phyloP scores from a whole-genome alignment of 1,139 yeast species.

The Arxiozyma heterogenica region DNA sequence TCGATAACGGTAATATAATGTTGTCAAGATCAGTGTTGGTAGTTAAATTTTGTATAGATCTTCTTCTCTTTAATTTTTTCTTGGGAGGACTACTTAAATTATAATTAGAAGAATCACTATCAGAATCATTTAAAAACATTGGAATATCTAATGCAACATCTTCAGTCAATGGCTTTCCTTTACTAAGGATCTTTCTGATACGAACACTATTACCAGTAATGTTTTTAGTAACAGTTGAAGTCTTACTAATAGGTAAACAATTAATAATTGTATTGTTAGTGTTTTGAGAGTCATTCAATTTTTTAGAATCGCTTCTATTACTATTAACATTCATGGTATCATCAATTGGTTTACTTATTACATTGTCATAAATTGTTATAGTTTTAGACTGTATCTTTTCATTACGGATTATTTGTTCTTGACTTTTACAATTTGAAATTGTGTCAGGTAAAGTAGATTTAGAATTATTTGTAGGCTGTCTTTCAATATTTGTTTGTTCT shows the following conservation, averaged over 20 bases:
- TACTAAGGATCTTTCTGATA: neutral
- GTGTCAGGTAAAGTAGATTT: neutral
- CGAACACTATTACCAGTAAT: neutral
- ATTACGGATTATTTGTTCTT: neutral
- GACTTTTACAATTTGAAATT: no score
- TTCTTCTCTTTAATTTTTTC: neutral
- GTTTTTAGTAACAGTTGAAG: neutral
- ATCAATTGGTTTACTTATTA: neutral
- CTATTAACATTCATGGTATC: neutral
- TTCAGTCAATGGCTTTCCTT: neutral
- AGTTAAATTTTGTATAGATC: neutral
- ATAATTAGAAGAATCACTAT: neutral
- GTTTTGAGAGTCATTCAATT: neutral
- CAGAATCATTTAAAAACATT: slow-evolving; percentile 7
- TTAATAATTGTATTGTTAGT: neutral
- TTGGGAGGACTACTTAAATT: neutral
- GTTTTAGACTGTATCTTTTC: neutral
- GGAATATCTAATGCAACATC: slow-evolving; percentile 6
- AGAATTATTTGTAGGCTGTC: neutral
- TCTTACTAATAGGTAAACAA: neutral
- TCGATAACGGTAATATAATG: neutral
- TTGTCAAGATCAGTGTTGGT: neutral
- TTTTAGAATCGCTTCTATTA: neutral
- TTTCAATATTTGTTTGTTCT: neutral
- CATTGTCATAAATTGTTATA: neutral